phyloP scores from a whole-genome alignment of 208 protist genomes.

The Leptomonas seymouri region DNA sequence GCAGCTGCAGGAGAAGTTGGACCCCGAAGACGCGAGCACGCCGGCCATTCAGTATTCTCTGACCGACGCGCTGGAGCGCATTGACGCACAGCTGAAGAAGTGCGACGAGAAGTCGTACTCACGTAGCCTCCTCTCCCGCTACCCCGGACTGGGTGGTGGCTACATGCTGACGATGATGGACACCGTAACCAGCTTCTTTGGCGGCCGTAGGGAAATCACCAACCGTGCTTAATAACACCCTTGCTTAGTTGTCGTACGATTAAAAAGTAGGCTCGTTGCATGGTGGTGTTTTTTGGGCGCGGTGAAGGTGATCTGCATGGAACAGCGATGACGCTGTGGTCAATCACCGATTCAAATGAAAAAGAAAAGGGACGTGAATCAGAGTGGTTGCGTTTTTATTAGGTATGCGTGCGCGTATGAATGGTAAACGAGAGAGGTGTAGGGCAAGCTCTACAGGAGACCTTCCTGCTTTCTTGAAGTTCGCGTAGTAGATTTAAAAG shows the following conservation, averaged over 20 bases:
- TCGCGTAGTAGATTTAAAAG: neutral
- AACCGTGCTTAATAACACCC: neutral
- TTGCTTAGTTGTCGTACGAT: neutral
- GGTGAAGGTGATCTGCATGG: too few relatives aligned
- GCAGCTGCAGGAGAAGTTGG: constrained; percentile 35
- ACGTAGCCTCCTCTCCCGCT: constrained; percentile 49
- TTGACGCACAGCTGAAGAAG: constrained; percentile 38
- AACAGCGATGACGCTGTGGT: too few relatives aligned
- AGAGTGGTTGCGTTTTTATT: too few relatives aligned
- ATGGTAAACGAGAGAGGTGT: neutral
- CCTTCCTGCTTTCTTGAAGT: constrained; percentile 2
- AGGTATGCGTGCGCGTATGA: neutral
- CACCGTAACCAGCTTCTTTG: constrained; percentile 45
- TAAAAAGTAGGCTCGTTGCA: too few relatives aligned
- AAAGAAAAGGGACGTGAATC: neutral
- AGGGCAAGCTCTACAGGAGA: constrained; percentile 24
- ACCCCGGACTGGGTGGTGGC: constrained; percentile 58
- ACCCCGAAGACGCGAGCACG: constrained; percentile 35
- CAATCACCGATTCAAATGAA: neutral
- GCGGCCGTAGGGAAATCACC: constrained; percentile 14
- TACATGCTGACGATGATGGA: constrained; percentile 54
- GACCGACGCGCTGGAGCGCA: constrained; percentile 19
- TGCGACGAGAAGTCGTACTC: constrained; percentile 35
- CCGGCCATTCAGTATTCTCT: constrained; percentile 33
- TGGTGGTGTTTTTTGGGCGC: too few relatives aligned